Base-by-base conservation (phyloP, 2,329 filamentous ascomycete species). In the Cercospora zeae-maydis region DNA sequence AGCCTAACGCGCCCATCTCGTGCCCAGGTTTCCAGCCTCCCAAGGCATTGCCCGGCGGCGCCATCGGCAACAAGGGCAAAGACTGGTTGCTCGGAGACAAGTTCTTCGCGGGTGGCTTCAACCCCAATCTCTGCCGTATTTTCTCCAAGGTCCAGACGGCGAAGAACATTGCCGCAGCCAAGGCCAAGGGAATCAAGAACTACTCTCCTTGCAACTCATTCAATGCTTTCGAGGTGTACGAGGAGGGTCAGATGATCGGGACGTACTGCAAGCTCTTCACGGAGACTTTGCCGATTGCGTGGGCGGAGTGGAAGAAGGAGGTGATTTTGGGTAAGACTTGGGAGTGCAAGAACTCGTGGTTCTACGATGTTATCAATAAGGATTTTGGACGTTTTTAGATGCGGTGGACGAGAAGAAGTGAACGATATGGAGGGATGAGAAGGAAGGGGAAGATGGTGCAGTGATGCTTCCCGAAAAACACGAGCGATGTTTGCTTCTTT, bases 21-120 rank as follows among this genome's bases (percentile, higher is more conserved):
- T 55, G 69, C 63, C 65, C 66, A 65, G 62, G 60, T 30, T 58
- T 61, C 54, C 62, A 59, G 24, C 42, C 59, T 19, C 62, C 65
- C 9, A 27, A 64, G 59, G 58, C 62, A 60, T 70, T 66, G 61
- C 37, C 59, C 53, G 55, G 59, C 19, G 67, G 66, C 47, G 64
- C 59, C 16, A 63, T 69, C 51, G 39, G 56, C 10, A 55, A 67
- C 59, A 64, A 61, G n/a, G 62, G 62, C 21, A 42, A 63, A 13
- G 39, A 58, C 56, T 68, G 65, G 59, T 61, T 60, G 54, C 55
- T 74, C 47, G 71, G 72, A 58, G 59, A 64, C 58, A 66, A 69
- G 37, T 74, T 74, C 69, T 74, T 73, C 66, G 71, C 73, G 1
- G 73, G 73, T 14, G 71, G 71, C 11, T 75, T 66, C 71, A 68